A percentile compares a stretch with the other conserved stretches of the same genome.
Evolutionary conservation across 352 stramenopile species (phyloP).

Genomic region (Phytophthora kernoviae): DNA sequence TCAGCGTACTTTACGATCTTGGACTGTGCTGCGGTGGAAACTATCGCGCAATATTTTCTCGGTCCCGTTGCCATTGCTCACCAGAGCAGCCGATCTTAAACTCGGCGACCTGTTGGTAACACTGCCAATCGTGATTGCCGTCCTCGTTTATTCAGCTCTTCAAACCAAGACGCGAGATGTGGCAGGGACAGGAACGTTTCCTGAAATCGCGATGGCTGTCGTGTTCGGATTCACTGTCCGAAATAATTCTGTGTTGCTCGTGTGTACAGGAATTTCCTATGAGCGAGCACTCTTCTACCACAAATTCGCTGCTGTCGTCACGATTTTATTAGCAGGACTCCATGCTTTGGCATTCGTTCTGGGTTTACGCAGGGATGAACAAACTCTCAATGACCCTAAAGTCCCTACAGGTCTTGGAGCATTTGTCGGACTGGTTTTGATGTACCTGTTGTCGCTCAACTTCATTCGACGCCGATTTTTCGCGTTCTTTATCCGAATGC

Average conservation of each 20-base stretch:
- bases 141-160: constrained; percentile 11
- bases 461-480: constrained; percentile 55
- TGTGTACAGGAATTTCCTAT: constrained; percentile 47
- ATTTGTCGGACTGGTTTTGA: constrained; percentile 38
- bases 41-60: constrained; percentile 37
- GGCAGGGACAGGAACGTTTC: constrained; percentile 18
- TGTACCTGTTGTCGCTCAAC: constrained; percentile 42
- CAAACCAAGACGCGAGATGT: constrained; percentile 21
- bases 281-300: constrained; percentile 63
- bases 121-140: constrained; percentile 20
- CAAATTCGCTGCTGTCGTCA: constrained; percentile 48
- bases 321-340: constrained; percentile 37
- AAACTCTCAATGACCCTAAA: constrained; percentile 14
- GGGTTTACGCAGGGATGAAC: constrained; percentile 15
- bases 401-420: constrained; percentile 27
- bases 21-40: constrained; percentile 40
- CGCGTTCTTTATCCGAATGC: constrained; percentile 50
- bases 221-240: constrained; percentile 53
- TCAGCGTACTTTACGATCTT: constrained; percentile 31
- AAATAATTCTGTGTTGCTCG: constrained; percentile 58
- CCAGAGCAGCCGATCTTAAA: constrained; percentile 35
- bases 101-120: constrained; percentile 45
- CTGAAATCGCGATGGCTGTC: constrained; percentile 36
- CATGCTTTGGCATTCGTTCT: constrained; percentile 46
- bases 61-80: constrained; percentile 32